These are phyloP conservation scores for Polyrhizophydium stewartii DNA, from an alignment of 371 early-diverging fungal genomes.

Conservation along the genomic window DNA sequence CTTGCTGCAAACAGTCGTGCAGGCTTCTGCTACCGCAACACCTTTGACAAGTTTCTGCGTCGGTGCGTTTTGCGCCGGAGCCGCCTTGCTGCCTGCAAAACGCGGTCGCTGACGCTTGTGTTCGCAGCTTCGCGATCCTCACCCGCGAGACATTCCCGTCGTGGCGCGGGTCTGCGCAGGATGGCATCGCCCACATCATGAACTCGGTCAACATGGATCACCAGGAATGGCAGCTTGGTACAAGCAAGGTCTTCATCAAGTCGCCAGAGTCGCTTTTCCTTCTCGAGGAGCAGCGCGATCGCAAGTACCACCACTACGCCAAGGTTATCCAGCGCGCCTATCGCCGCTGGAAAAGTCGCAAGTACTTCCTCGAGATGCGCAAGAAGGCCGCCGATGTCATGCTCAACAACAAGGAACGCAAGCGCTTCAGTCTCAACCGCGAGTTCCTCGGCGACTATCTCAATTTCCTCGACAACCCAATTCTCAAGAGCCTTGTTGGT, in stretches of 20 bases:
- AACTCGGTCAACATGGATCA: conserved; percentile 77
- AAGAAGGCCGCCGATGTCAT: conserved; percentile 92
- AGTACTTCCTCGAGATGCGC: conserved; percentile 85
- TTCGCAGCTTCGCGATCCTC: conserved; percentile 65
- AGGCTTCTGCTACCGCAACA: conserved; percentile 91
- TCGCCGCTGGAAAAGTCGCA: conserved; percentile 83
- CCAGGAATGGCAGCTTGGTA: conserved; percentile 95
- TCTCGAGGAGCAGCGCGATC: conserved; percentile 87
- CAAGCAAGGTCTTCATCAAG: conserved; percentile 90
- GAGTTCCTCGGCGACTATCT: conserved; percentile 92
- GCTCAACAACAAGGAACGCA: conserved; percentile 83
- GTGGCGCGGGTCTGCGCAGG: conserved; percentile 71
- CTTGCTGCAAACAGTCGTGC: conserved; percentile 62
- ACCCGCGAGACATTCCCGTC: conserved; percentile 78
- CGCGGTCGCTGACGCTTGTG: too few species aligned
- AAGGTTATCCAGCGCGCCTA: conserved; percentile 90
- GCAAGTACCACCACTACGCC: conserved; percentile 96
- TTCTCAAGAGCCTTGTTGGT: conserved; percentile 56
- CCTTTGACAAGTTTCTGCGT: conserved; percentile 85
- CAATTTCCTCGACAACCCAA: conserved; percentile 57
- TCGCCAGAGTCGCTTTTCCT: conserved; percentile 94
- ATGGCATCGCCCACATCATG: conserved; percentile 76
- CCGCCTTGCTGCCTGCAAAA: too few species aligned
- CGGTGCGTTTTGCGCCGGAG: too few species aligned
- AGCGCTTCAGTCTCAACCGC: conserved; percentile 81